Evolutionary conservation across 345 rosid genomes (phyloP), one percentile per base, ranked within the genome.

Genomic region (Pistacia integerrima): DNA sequence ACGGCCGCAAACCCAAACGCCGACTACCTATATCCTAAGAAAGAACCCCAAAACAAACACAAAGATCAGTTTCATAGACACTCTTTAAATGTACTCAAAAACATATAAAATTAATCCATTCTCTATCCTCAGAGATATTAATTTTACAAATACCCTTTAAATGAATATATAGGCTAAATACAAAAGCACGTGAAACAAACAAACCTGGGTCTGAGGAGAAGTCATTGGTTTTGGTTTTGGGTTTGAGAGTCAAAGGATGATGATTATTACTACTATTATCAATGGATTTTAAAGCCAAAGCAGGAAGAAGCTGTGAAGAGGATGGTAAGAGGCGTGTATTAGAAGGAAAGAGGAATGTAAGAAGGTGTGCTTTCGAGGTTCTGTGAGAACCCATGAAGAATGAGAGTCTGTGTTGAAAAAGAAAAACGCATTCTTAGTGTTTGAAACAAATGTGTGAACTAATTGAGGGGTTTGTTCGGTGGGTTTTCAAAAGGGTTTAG

Each of bases 41-140:
- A 78, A 74, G 46, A 75, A 82, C 91, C 84, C 77, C 73, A 76
- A 73, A 70, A 72, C 75, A 68, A 41, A 28, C 73, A 63, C 17
- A 17, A 56, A 69, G 12, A 11, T 14, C 38, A 10, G 8, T 22
- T 30, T 30, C 63, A 30, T 0, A 2, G 4, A 46, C 68, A 28
- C 0, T 6, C 8, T 25, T 65, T 1, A 41, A 18, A 38, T 22
- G 25, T 22, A 70, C 17, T 17, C 5, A 25, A 60, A 57, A 56
- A 3, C 18, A 8, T 35, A 12, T 4, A 13, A 20, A 28, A 12
- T 13, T 1, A 22, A 25, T 44, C 28, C 0, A 22, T 7, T 81
- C 87, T 70, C 56, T 70, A 51, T 73, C 80, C 56, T 77, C 78
- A 33, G 77, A 76, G 46, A 75, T 4, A 38, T 22, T 38, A 2